A percentile compares a stretch with the other conserved stretches of the same genome.
phyloP scores from a whole-genome alignment of 495 filamentous ascomycete genomes.

The Choiromyces venosus region DNA sequence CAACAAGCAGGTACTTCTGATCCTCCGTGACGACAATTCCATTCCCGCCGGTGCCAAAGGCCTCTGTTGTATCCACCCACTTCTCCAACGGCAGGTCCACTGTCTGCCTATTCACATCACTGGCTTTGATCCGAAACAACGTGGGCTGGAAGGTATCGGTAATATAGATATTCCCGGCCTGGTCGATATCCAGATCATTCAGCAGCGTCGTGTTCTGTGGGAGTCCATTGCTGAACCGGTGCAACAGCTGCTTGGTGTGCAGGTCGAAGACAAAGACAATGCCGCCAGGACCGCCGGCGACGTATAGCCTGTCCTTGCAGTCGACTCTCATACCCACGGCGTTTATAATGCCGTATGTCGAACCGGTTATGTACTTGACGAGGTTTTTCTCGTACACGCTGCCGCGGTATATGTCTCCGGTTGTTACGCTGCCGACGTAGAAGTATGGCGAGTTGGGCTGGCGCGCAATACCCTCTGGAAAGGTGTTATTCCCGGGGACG shows the following conservation, averaged over 20 bases:
- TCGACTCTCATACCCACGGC: constrained; percentile 11
- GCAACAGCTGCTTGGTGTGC: not conserved
- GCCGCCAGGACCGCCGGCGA: constrained; percentile 6
- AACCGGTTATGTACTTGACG: not conserved
- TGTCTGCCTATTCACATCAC: not conserved
- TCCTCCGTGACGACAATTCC: constrained; percentile 19
- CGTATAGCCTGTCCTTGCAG: constrained; percentile 5
- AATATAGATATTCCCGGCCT: constrained; percentile 13
- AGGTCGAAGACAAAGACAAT: constrained; percentile 16
- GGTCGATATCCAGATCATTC: constrained; percentile 20
- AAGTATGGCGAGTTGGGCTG: constrained; percentile 18
- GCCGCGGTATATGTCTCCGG: constrained; percentile 18
- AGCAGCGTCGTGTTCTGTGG: not conserved
- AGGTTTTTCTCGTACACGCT: constrained; percentile 3
- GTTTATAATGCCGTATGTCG: not conserved
- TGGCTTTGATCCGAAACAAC: constrained; percentile 2
- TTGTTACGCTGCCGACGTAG: constrained; percentile 11
- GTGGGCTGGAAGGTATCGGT: constrained; percentile 8
- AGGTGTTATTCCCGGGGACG: constrained; percentile 17
- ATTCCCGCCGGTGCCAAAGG: constrained; percentile 3
- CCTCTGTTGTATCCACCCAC: not conserved
- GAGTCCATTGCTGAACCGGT: constrained; percentile 6
- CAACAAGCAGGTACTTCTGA: constrained; percentile 9
- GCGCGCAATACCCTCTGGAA: constrained; percentile 18
- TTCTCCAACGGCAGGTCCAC: constrained; percentile 1